Conservation (phyloP, 805 yeast species). For the Candida sithepensis region DNA sequence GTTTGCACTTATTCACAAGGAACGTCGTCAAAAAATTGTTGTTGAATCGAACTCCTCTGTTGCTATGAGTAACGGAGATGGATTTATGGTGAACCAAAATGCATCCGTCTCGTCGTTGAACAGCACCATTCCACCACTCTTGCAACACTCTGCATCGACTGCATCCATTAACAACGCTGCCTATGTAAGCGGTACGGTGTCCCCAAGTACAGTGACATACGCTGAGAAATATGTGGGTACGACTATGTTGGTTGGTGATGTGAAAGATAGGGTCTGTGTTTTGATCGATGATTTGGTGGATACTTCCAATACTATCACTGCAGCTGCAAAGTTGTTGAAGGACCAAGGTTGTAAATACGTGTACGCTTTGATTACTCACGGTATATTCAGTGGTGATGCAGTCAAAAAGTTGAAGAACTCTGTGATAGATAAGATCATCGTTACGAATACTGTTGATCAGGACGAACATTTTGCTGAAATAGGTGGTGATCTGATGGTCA, state of each 20-base stretch:
- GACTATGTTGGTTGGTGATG: slow-evolving; percentile 96
- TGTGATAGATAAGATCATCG: slow-evolving; percentile 77
- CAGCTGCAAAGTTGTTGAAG: slow-evolving; percentile 89
- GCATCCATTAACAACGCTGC: slow-evolving; percentile 16
- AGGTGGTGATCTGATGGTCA: slow-evolving; percentile 57
- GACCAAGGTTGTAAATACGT: slow-evolving; percentile 90
- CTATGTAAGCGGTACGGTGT: background rate
- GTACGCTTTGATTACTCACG: slow-evolving; percentile 88
- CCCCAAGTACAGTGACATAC: background rate
- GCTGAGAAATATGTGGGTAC: slow-evolving; percentile 51
- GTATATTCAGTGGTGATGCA: slow-evolving; percentile 91
- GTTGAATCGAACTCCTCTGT: slow-evolving; percentile 13
- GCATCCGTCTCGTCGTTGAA: slow-evolving; percentile 14
- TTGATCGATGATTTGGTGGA: slow-evolving; percentile 91
- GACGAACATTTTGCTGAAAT: slow-evolving; percentile 46
- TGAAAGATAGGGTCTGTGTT: slow-evolving; percentile 80
- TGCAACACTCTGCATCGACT: slow-evolving; percentile 15
- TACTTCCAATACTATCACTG: slow-evolving; percentile 84
- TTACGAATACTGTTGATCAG: slow-evolving; percentile 93
- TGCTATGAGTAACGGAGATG: slow-evolving; percentile 9
- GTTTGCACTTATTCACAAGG: slow-evolving; percentile 95
- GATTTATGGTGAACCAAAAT: slow-evolving; percentile 11
- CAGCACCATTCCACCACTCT: slow-evolving; percentile 5
- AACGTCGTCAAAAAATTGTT: slow-evolving; percentile 56
- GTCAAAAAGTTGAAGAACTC: slow-evolving; percentile 61